A percentile compares a stretch with the other conserved stretches of the same genome.
These are phyloP conservation scores for Puccinia triticina DNA, from an alignment of 1,284 basidiomycete genomes.

Conservation along the genomic window DNA sequence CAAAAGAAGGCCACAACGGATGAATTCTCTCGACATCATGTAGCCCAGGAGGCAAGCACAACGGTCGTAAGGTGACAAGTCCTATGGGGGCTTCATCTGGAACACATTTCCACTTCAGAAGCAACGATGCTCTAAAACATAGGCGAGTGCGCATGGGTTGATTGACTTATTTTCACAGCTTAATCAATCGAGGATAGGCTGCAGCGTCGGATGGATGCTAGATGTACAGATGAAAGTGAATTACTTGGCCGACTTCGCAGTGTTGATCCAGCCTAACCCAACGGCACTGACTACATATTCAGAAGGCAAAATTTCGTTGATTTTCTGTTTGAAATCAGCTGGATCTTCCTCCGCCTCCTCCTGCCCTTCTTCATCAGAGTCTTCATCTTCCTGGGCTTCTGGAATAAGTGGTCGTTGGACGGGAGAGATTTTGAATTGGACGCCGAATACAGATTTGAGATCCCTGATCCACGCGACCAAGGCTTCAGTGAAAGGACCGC, in stretches of 20 bases:
- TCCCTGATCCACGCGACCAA: slow-evolving; percentile 47
- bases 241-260: slow-evolving; percentile 47
- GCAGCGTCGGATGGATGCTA: background rate
- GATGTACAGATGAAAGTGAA: background rate
- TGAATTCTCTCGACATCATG: too few species aligned
- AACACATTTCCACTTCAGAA: too few species aligned
- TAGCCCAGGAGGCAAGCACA: too few species aligned
- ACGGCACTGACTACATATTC: slow-evolving; percentile 44
- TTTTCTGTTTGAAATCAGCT: background rate
- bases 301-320: background rate
- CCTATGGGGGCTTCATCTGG: too few species aligned
- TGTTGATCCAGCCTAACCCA: slow-evolving; percentile 51
- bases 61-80: too few species aligned
- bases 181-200: background rate
- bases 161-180: background rate
- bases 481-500: slow-evolving; percentile 63
- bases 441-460: slow-evolving; percentile 45
- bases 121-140: too few species aligned
- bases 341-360: background rate
- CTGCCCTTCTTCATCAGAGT: background rate
- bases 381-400: slow-evolving; percentile 6
- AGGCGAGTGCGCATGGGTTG: too few species aligned
- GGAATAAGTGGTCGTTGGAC: slow-evolving; percentile 5
- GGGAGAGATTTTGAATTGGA: slow-evolving; percentile 45
- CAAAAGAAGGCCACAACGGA: too few species aligned